Percentiles rank a stretch among this genome's conserved stretches.
Conservation (phyloP, 495 filamentous ascomycete species). For the Amniculicola lignicola region DNA sequence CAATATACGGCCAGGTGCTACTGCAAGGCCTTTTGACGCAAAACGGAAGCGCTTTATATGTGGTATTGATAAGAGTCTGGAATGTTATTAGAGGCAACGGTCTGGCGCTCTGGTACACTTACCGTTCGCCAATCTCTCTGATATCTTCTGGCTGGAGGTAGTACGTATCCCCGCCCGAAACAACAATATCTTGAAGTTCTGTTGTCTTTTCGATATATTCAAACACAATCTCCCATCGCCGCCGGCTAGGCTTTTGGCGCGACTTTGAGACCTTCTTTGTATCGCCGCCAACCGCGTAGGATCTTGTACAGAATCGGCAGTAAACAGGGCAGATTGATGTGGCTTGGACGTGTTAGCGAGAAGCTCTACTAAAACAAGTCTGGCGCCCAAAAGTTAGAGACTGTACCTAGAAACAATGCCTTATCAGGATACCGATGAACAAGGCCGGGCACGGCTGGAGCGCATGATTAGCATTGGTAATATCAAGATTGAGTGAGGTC, state of each 20-base stretch:
- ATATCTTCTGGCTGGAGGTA: constrained; percentile 43
- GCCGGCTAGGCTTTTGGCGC: constrained; percentile 43
- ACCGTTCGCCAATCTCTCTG: constrained; percentile 29
- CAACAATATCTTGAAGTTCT: constrained; percentile 51
- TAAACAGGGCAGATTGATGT: constrained; percentile 57
- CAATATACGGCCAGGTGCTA: constrained; percentile 53
- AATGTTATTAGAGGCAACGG: neutral
- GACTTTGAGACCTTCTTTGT: constrained; percentile 52
- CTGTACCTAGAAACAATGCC: constrained; percentile 57
- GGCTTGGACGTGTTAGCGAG: constrained; percentile 29
- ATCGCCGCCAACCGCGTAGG: constrained; percentile 52
- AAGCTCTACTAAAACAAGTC: neutral
- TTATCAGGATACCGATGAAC: constrained; percentile 61
- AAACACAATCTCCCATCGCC: constrained; percentile 49
- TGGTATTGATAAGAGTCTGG: constrained; percentile 38
- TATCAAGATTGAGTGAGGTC: neutral
- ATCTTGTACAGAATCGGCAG: constrained; percentile 58
- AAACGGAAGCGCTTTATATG: constrained; percentile 51
- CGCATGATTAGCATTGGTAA: neutral
- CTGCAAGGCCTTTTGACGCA: constrained; percentile 56
- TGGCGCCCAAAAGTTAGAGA: neutral
- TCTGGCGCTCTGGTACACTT: neutral
- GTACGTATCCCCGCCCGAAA: constrained; percentile 59
- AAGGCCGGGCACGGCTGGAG: constrained; percentile 44
- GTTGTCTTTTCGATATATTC: constrained; percentile 51